Evolutionary conservation across 1,284 basidiomycete species (phyloP), one percentile per base, ranked within the genome.

Genomic region (Amylostereum areolatum): DNA sequence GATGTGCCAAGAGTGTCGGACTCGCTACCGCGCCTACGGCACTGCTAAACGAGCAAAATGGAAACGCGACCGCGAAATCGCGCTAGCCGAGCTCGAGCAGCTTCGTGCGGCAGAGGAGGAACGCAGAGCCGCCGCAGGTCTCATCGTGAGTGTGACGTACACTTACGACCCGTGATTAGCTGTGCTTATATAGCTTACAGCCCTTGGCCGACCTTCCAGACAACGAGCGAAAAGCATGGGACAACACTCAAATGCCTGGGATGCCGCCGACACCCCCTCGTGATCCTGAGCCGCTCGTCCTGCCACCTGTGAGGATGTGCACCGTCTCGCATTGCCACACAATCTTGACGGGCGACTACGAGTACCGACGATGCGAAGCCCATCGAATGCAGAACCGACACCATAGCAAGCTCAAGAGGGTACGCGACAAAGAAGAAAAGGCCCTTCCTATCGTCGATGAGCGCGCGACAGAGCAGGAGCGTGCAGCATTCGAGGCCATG

Each of bases 271-370:
- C 56, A 3, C 33, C 49, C 1, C 44, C 54, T 12, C 37, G 49
- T 8, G 45, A 48, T 39, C 46, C 46, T 30, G 30, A 55, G 24
- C 43, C 54, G 10, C 41, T 49, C 18, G 52, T 56, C 3, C 47
- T 59, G 4, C 61, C 66, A 18, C 66, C 72, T 3, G 57, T 64
- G 12, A 72, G 74, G 28, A 77, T 80, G 74, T 80, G 77, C 55
- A 78, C 75, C 2, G 77, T 81, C 24, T 78, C 75, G 34, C 77
- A 80, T 54, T 80, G 78, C 52, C 75, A 77, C 54, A 69, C 69
- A 46, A 64, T 79, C 40, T 66, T 80, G 1, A 72, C 75, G 0
- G 67, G 68, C 0, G 60, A 66, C 36, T 78, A 78, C 58, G 62
- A 67, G 30, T 80, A 66, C 62, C 73, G 76, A 40, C 72, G 76